Base-by-base conservation (phyloP, 2,329 filamentous ascomycete species). In the Calonectria naviculata region DNA sequence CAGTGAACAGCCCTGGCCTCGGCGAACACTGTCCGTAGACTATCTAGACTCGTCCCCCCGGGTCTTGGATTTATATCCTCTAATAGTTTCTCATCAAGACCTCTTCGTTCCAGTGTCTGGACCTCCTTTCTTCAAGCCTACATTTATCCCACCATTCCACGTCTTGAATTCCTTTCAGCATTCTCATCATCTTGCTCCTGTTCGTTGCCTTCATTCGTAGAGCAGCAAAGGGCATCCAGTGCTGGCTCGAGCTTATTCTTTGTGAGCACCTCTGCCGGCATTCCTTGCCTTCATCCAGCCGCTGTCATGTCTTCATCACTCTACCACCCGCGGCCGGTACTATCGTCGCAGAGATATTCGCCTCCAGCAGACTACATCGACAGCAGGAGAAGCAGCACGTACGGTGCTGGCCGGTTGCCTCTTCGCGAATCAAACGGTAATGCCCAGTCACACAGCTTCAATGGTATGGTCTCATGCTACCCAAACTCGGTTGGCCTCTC, bases 361-460 rank as follows among this genome's bases (percentile, higher is more conserved):
- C 82, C 84, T 70, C 81, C 84, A 17, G 79, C 83, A 68, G 87
- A 88, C 64, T 88, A 87, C 75, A 75, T 84, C 74, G 87, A 89
- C 74, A 78, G 80, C 67, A 84, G 86, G 67, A 84, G 86, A 74
- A 82, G 83, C 81, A 80, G 78, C 77, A 82, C 77, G 73, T 74
- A 75, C 54, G 56, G 68, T 38, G 46, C 71, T 61, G 79, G 79
- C 75, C 78, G 86, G 71, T 82, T 85, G 71, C 88, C 89, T 34
- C 84, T 90, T 42, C 83, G 86, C 68, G 88, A 90, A 76, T 85
- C 87, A 24, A 87, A 85, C 15, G 85, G 86, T 76, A 90, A 90
- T 79, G 82, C 85, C 56, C 88, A 90, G 77, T 78, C 82, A 65
- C 81, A 83, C 74, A 81, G 56, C 79, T 84, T 82, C 81, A 83